Evolutionary conservation across 768 basidiomycete species (phyloP), one percentile per base, ranked within the genome.

Genomic region (Pleurotus eryngii): DNA sequence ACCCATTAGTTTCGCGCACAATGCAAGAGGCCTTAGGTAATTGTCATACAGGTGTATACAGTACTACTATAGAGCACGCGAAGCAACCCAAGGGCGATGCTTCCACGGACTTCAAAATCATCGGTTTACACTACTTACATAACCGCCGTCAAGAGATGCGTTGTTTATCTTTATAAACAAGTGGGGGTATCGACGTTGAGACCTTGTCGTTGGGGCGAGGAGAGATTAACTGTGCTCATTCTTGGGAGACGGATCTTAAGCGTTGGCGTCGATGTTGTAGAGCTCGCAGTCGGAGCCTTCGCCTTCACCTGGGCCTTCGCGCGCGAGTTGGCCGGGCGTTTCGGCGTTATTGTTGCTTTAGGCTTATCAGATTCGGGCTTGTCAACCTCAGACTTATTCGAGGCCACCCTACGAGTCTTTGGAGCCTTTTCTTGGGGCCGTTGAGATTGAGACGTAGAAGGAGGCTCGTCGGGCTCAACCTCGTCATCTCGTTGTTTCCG

Each of bases 231-330:
- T 47, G 68, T 74, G 58, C 72, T 78, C 55, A 80, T 68, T n/a
- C 75, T 75, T 15, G 81, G 81, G 51, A 83, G 75, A 39, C 81
- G 78, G 50, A 83, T 83, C 64, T 81, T 82, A 53, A 83, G 76
- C 20, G 79, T 77, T n/a, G 81, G 78, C 0, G 78, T 64, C 4
- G 60, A 26, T 15, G 63, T 59, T 12, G 56, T 59, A 22, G 58
- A 49, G 22, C 59, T 39, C 17, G 56, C 50, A 12, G 62, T 50
- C 5, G 58, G 49, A 15, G 60, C 74, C 30, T 70, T 35, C 30
- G 9, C 30, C 30, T 9, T 9, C 8, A 9, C 9, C 30, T 9
- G 30, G 30, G 11, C 9, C 30, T 61, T 12, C 75, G 70, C 43
- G 63, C 57, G 37, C 68, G 65, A 49, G 70, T 61, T 35, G 27